Base-by-base conservation (phyloP, 1,284 basidiomycete species). In the Cutaneotrichosporon cavernicola region DNA sequence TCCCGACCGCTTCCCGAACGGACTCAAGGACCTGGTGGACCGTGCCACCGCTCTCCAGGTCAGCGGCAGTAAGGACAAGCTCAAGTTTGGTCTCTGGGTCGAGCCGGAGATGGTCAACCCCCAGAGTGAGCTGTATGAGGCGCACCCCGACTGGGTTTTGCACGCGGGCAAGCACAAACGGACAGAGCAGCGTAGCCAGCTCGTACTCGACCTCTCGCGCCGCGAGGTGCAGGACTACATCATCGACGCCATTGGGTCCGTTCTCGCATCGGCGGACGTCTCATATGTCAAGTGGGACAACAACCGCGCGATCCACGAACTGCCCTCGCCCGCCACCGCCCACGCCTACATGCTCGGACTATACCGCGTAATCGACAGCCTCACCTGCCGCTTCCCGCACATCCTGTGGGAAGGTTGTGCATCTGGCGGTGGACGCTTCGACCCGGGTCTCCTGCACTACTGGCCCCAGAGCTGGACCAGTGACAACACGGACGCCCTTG, bases 101-200 rank as follows among this genome's bases (percentile, higher is more conserved):
- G 75, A 76, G 62, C 74, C 74, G 14, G 74, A 76, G 63, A 76
- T 76, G 75, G 73, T 75, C 66, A 74, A 73, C 57, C 71, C 69
- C 5, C 16, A 55, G 13, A 73, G 71, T 5, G 69, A 70, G 38
- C 63, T 76, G 47, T 75, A 72, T 62, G 72, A 74, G 43, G 30
- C 40, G 0, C 74, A 76, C 62, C 73, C 75, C 5, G 72, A 74
- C 46, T 76, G 73, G 75, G 74, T 67, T 5, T 60, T 76, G 7
- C 64, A 66, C n/a, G 62, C 71, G 2, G 66, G 61, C 10, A 52
- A 22, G 0, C 65, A 70, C 50, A 43, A 53, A 18, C 65, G 67
- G n/a, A 70, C 75, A 5, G 66, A 68, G 56, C 64, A 65, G 43
- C 65, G 75, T 18, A 56, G 68, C 32, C 75, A 76, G 68, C 70